phyloP scores from a whole-genome alignment of 1,139 yeast genomes.

The Suhomyces ambrosiae region DNA sequence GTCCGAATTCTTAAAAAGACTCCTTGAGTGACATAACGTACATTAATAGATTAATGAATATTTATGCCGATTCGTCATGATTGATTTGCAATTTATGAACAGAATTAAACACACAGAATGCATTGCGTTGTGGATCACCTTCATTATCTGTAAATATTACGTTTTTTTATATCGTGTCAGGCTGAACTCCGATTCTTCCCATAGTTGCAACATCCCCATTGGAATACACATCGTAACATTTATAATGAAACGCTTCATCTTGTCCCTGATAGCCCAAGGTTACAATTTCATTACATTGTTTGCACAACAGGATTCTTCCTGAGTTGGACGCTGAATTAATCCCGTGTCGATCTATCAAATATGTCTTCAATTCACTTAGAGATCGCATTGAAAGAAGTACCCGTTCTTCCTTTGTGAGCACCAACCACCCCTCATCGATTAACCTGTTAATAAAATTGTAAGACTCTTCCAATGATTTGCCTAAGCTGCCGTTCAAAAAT shows the following conservation, averaged over 20 bases:
- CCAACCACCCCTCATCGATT: slow-evolving; percentile 58
- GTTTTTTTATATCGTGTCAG: too few species aligned
- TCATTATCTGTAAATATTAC: too few species aligned
- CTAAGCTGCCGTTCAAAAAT: slow-evolving; percentile 24
- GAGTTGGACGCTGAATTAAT: slow-evolving; percentile 26
- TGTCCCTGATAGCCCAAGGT: slow-evolving; percentile 53
- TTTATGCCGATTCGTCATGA: too few species aligned
- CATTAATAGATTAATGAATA: too few species aligned
- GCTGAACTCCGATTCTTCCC: slow-evolving; percentile 2
- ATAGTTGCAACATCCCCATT: slow-evolving; percentile 5
- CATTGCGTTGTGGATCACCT: too few species aligned
- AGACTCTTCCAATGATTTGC: slow-evolving; percentile 35
- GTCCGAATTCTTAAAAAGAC: too few species aligned
- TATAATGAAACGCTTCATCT: slow-evolving; percentile 50
- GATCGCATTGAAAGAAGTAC: slow-evolving; percentile 44
- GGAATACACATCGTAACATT: slow-evolving; percentile 45
- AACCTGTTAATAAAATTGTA: slow-evolving; percentile 39
- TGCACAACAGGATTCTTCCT: slow-evolving; percentile 51
- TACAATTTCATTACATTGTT: slow-evolving; percentile 57
- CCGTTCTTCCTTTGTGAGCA: slow-evolving; percentile 27
- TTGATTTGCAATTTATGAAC: too few species aligned
- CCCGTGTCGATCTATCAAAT: slow-evolving; percentile 48
- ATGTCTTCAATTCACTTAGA: slow-evolving; percentile 50
- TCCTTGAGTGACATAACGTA: too few species aligned
- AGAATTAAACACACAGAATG: too few species aligned